These are phyloP conservation scores for Aschersonia sp. DNA, from an alignment of 2,329 filamentous ascomycete species.

Conservation along the genomic window DNA sequence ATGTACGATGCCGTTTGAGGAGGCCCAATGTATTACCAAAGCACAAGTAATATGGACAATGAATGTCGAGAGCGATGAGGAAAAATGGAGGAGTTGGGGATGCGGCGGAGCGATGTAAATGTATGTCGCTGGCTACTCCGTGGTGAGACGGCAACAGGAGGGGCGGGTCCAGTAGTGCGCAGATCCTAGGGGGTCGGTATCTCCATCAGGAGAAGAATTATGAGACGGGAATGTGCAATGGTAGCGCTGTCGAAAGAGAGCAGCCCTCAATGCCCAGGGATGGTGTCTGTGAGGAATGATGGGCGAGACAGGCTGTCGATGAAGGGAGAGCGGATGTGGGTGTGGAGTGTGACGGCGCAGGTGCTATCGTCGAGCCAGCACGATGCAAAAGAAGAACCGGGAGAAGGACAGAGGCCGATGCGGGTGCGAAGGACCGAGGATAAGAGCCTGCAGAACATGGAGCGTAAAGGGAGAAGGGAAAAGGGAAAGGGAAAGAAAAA, in stretches of 20 bases:
- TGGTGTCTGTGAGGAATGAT: conserved; percentile 17
- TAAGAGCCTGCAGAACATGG: too few relatives aligned
- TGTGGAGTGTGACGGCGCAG: background rate
- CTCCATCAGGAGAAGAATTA: conserved; percentile 1
- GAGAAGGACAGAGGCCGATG: background rate
- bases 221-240: conserved; percentile 6
- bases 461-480: too few relatives aligned
- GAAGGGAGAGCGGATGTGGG: conserved; percentile 3
- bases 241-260: conserved; percentile 5
- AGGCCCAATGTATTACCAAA: background rate
- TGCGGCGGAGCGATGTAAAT: conserved; percentile 2
- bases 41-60: conserved; percentile 1
- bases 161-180: conserved; percentile 4
- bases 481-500: too few relatives aligned
- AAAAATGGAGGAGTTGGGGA: background rate
- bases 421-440: too few relatives aligned
- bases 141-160: conserved; percentile 1
- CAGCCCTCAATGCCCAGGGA: conserved; percentile 15
- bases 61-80: background rate
- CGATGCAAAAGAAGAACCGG: background rate
- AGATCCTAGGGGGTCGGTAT: conserved; percentile 1
- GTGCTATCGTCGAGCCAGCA: background rate
- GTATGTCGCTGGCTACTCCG: background rate
- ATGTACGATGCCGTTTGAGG: background rate
- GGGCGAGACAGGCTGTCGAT: conserved; percentile 17